Evolutionary conservation across 441 rosid species (phyloP).

Genomic region (Viola pubescens): DNA sequence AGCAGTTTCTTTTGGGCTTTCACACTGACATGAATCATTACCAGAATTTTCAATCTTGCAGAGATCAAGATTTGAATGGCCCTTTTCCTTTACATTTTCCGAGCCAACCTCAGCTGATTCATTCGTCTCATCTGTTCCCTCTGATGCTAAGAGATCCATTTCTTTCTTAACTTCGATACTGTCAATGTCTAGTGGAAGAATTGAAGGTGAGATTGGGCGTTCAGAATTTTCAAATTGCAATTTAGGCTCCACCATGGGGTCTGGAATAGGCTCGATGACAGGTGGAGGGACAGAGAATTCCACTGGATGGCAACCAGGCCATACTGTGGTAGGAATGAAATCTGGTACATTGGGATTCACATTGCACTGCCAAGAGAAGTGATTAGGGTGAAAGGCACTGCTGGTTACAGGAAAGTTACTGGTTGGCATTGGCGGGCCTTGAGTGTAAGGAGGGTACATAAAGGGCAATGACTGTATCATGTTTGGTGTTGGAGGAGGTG

Average conservation of each 20-base stretch:
- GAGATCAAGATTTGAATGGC: conserved; percentile 23
- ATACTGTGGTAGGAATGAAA: conserved; percentile 63
- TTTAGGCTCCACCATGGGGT: conserved; percentile 39
- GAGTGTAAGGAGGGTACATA: conserved; percentile 76
- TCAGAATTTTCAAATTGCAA: conserved; percentile 25
- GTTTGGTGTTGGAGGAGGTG: conserved; percentile 89
- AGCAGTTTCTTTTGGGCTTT: conserved; percentile 22
- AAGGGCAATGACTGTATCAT: conserved; percentile 84
- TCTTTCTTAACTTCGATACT: conserved; percentile 37
- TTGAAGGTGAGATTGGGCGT: conserved; percentile 31
- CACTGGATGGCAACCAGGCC: conserved; percentile 67
- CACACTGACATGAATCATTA: conserved; percentile 26
- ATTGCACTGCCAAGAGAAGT: conserved; percentile 84
- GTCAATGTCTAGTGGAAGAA: conserved; percentile 52
- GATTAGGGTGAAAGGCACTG: conserved; percentile 71
- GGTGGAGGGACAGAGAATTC: conserved; percentile 65
- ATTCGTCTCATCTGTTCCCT: conserved; percentile 25
- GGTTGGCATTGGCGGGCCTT: conserved; percentile 57
- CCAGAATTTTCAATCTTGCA: conserved; percentile 22
- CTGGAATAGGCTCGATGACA: conserved; percentile 56
- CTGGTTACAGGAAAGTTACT: conserved; percentile 71
- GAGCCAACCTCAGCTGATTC: conserved; percentile 23
- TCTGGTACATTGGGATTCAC: conserved; percentile 53
- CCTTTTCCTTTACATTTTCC: conserved; percentile 36
- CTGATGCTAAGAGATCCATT: conserved; percentile 29